Percentiles rank a stretch among this genome's conserved stretches.
phyloP scores from a whole-genome alignment of 352 stramenopile species.

The Phytophthora macrochlamydospora region DNA sequence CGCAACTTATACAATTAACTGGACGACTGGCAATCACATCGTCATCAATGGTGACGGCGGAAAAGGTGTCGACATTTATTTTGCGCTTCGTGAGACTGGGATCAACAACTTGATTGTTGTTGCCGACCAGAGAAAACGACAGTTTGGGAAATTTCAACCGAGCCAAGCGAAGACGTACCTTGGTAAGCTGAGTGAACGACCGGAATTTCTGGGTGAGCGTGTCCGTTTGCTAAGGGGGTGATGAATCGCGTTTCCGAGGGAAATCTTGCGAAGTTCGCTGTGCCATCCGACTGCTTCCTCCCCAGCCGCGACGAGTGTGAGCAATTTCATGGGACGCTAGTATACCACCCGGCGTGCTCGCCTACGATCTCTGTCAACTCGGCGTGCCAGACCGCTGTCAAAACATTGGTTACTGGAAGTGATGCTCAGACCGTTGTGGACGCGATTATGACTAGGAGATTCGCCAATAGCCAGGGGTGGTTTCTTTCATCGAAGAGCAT shows the following conservation, averaged over 20 bases:
- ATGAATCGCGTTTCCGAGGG: slow-evolving; percentile 13
- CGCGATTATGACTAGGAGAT: too few relatives aligned
- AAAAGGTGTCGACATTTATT: background rate
- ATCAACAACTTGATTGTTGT: background rate
- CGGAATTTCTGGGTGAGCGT: slow-evolving; percentile 6
- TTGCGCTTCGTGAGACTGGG: background rate
- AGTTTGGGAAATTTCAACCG: background rate
- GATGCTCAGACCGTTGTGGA: too few relatives aligned
- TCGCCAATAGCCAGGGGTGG: too few relatives aligned
- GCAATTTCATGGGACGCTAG: slow-evolving; percentile 35
- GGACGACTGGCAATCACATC: background rate
- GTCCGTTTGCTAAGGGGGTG: slow-evolving; percentile 13
- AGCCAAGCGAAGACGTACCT: background rate
- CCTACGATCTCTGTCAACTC: slow-evolving; percentile 31
- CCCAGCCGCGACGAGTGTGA: slow-evolving; percentile 26
- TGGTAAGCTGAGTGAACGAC: slow-evolving; percentile 9
- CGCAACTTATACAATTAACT: background rate
- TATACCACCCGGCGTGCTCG: slow-evolving; percentile 39
- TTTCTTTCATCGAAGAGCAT: too few relatives aligned
- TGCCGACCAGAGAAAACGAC: background rate
- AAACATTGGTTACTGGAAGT: slow-evolving; percentile 10
- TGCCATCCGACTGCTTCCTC: slow-evolving; percentile 13
- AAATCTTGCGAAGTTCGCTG: slow-evolving; percentile 2
- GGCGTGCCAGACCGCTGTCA: slow-evolving; percentile 30
- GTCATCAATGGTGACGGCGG: background rate